phyloP scores from a whole-genome alignment of 2,329 filamentous ascomycete species.

The Clonostachys solani region DNA sequence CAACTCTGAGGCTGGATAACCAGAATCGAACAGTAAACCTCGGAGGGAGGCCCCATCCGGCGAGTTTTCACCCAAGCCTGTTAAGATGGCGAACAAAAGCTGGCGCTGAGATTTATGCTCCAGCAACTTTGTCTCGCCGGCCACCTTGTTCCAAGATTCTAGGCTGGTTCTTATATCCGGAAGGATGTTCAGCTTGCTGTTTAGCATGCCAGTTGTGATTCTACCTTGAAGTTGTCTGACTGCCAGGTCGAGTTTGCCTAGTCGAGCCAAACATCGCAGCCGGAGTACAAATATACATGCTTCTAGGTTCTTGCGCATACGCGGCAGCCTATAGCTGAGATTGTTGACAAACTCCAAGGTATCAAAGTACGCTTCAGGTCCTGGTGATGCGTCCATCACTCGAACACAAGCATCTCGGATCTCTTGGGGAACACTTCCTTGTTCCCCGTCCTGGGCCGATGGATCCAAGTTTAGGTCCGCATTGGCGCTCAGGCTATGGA shows the following conservation, averaged over 20 bases:
- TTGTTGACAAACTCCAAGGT: slow-evolving; percentile 3
- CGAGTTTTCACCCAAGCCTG: slow-evolving; percentile 3
- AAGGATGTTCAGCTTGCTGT: background rate
- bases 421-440: background rate
- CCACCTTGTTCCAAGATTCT: background rate
- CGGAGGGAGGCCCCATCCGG: slow-evolving; percentile 9
- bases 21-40: slow-evolving; percentile 20
- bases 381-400: background rate
- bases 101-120: background rate
- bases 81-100: background rate
- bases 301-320: background rate
- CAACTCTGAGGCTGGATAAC: slow-evolving; percentile 5
- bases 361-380: background rate
- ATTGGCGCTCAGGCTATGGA: slow-evolving; percentile 15
- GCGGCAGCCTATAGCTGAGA: background rate
- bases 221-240: background rate
- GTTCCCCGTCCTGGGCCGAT: background rate
- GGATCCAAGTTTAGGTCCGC: slow-evolving; percentile 2
- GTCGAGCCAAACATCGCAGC: background rate
- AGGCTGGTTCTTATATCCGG: background rate
- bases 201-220: background rate
- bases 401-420: background rate
- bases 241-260: background rate
- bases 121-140: background rate
- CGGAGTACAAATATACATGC: background rate